Base-by-base conservation (phyloP, 176 grass and related monocot species). In the Oryza punctata region DNA sequence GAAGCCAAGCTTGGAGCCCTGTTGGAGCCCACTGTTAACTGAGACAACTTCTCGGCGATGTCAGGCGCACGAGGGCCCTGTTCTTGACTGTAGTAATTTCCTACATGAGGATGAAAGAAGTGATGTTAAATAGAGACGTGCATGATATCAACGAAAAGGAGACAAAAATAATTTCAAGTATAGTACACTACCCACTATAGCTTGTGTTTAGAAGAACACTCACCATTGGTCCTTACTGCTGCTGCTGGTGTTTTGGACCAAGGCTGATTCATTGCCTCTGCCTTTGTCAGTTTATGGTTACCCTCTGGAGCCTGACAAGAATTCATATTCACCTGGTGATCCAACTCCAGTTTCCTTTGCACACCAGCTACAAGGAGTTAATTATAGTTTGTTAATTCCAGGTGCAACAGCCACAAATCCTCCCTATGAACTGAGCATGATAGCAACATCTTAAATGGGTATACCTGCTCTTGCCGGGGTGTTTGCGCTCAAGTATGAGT, bases 321-420 rank as follows among this genome's bases (percentile, higher is more conserved):
- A 24, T 10, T 26, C 28, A 13, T 68, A 46, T 69, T 81, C 73
- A 87, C 87, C 81, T 91, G 89, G 81, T 84, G 83, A 74, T 91
- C 75, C 87, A 94, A 46, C 63, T 96, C 91, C 64, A 99, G 86
- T 70, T 92, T 96, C 85, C 96, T 96, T 88, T 99, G 93, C 33
- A 84, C 91, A 18, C 89, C 93, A 90, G 74, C 70, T 84, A 63
- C 67, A 81, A 82, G 7, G 54, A 69, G 11, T 12, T 26, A 64
- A 44, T 18, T 25, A 43, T 59, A 59, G 19, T 59, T 59, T 52
- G 15, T 75, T 23, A 83, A 60, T 33, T 78, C 29, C 21, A 41
- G 63, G 79, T 69, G 68, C 11, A 69, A 35, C 23, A 52, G 10
- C 11, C 28, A 57, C 4, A 66, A 66, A 4, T 25, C 4, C 18